A percentile compares a stretch with the other conserved stretches of the same genome.
Conservation (phyloP, 129 eudicot species). For the Saposhnikovia divaricata region DNA sequence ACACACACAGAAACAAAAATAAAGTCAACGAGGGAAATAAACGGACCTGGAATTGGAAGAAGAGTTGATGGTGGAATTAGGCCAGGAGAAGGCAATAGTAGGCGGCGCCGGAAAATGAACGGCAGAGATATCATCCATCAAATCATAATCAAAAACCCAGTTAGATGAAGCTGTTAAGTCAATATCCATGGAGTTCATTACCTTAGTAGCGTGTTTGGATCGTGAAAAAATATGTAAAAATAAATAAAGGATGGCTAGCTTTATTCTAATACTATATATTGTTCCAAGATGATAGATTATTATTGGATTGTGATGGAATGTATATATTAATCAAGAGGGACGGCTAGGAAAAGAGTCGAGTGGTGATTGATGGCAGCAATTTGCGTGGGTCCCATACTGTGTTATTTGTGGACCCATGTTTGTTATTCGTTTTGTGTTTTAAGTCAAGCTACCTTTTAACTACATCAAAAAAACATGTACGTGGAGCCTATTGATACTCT, state of each 20-base stretch:
- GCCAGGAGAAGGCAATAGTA: slow-evolving; percentile 31
- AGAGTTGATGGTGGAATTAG: slow-evolving; percentile 12
- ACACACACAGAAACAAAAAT: no score
- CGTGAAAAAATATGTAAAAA: background rate
- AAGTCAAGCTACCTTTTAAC: no score
- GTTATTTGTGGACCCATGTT: background rate
- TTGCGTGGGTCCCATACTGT: background rate
- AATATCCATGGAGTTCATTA: slow-evolving; percentile 28
- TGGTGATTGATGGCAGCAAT: background rate
- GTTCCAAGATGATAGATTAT: background rate
- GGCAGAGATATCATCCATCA: slow-evolving; percentile 40
- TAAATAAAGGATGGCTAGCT: background rate
- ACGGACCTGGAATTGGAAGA: slow-evolving; percentile 31
- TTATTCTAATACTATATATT: background rate
- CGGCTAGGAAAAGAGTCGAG: slow-evolving; percentile 1
- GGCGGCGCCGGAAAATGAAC: slow-evolving; percentile 15
- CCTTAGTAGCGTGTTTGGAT: slow-evolving; percentile 4
- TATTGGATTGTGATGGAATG: background rate
- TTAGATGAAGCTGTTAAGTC: slow-evolving; percentile 35
- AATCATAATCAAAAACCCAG: slow-evolving; percentile 56
- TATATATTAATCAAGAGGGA: background rate
- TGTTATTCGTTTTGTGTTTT: background rate
- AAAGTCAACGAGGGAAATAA: background rate
- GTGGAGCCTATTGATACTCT: no score
- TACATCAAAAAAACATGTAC: no score